Evolutionary conservation across 169 alveolate species (phyloP), one percentile per base, ranked within the genome.

Genomic region (Plasmodium chabaudi): DNA sequence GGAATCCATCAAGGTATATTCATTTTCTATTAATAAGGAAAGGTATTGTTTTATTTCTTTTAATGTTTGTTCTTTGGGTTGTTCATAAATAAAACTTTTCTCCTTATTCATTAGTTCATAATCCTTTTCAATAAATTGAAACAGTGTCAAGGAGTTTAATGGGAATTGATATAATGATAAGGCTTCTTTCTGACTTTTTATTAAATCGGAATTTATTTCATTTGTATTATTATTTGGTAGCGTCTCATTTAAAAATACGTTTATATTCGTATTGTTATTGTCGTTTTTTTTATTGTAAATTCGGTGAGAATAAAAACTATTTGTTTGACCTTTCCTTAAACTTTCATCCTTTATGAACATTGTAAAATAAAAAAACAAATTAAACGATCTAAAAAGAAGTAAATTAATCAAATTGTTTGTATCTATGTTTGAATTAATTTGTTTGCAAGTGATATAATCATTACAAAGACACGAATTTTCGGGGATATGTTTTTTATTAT

Each of bases 361-460:
- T 12, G 61, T 21, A 70, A 84, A 84, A 70, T 84, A 84, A 84
- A 69, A 84, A 64, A 84, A 84, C 23, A 84, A 70, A 84, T 84
- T 84, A 70, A 84, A 84, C 12, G 91, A 84, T 57, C 91, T 21
- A 63, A 69, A 84, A n/a, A 64, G 63, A 47, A 84, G 65, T 60
- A 69, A 69, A 70, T 70, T 84, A 44, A 84, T 84, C 70, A 84
- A 84, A 25, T 84, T 84, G 19, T 68, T 84, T 64, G 60, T 59
- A 15, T 84, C 91, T 44, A 84, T 84, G 49, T 84, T 64, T 39
- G 72, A 68, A 39, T 64, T 68, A 19, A 84, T 84, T 84, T 70
- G 47, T 49, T 84, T 84, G 44, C 87, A 84, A 64, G 25, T 27
- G 19, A 69, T 47, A 51, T 63, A 47, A 17, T 84, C 87, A 60